Evolutionary conservation across 1,284 basidiomycete species (phyloP), one percentile per base, ranked within the genome.

Genomic region (Apiotrichum gamsii): DNA sequence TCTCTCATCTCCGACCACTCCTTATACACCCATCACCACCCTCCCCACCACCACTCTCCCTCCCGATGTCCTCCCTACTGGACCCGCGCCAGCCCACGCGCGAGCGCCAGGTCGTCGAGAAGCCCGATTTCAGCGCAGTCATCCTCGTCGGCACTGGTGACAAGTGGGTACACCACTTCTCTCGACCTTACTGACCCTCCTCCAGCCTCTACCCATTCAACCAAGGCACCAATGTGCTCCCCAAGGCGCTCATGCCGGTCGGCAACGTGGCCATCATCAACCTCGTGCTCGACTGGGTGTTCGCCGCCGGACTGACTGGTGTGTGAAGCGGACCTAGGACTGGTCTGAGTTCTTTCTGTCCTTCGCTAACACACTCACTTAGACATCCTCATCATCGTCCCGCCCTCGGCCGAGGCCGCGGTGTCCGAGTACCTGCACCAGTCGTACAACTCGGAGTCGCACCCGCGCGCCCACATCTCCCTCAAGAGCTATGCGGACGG

Each of bases 301-400:
- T 94, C 58, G 81, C 86, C 37, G 83, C 88, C 16, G 87, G 88
- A 11, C 81, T 95, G 32, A 81, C 80, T 74, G 89, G 91, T 86
- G 51, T 49, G 74, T 65, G 25, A 10, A 21, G 36, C 19, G 23
- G 21, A 8, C 23, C 23, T n/a, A n/a, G n/a, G n/a, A n/a, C n/a
- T n/a, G 23, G 15, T 14, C 37, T 25, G 32, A 19, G 32, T 19
- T 15, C 32, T 18, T 15, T 31, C 9, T 8, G 30, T 15, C 11
- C 8, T 15, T 9, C 5, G n/a, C 30, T 8, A 47, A 15, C 39
- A 31, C 21, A 19, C 51, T 3, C 23, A 8, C 13, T 5, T 62
- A 94, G 90, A 93, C 69, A 82, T 91, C 35, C 77, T 93, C 20
- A 75, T 94, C 48, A 82, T 94, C 55, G 87, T 87, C 56, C 88